phyloP scores from a whole-genome alignment of 2,329 filamentous ascomycete genomes.

The Aspergillus sp. region DNA sequence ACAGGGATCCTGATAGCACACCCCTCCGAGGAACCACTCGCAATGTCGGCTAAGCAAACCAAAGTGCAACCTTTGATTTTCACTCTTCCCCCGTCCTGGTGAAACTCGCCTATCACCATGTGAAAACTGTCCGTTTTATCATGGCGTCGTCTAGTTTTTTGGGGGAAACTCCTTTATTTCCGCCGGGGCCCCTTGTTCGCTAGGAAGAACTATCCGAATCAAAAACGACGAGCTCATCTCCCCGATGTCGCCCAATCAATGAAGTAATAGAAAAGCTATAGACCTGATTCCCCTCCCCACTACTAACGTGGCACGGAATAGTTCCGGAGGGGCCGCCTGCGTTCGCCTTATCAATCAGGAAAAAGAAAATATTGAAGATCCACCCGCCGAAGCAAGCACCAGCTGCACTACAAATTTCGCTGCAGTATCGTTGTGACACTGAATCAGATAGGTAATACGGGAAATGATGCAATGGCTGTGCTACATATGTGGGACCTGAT shows the following conservation, averaged over 20 bases:
- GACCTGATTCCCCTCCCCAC: slow-evolving; percentile 4
- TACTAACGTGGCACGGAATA: slow-evolving; percentile 10
- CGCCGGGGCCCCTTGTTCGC: slow-evolving; percentile 11
- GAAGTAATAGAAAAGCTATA: slow-evolving; percentile 1
- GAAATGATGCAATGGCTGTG: neutral
- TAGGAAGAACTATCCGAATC: neutral
- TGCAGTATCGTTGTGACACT: neutral
- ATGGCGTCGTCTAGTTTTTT: slow-evolving; percentile 3
- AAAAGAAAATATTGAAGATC: slow-evolving; percentile 6
- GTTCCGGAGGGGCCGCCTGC: slow-evolving; percentile 7
- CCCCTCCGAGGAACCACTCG: slow-evolving; percentile 8
- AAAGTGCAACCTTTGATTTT: slow-evolving; percentile 19
- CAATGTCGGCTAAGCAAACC: slow-evolving; percentile 7
- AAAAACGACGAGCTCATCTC: neutral
- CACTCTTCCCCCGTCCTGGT: slow-evolving; percentile 4
- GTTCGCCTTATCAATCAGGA: slow-evolving; percentile 17
- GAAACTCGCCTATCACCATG: slow-evolving; percentile 6
- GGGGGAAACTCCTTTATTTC: slow-evolving; percentile 6
- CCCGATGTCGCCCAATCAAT: neutral
- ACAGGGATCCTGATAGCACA: slow-evolving; percentile 9
- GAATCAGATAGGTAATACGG: neutral
- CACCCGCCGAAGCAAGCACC: slow-evolving; percentile 7
- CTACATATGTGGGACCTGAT: slow-evolving; percentile 10
- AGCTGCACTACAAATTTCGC: neutral
- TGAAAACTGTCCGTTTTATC: neutral